Conservation (phyloP, 2,329 filamentous ascomycete species). For the Aspergillus fumigatiaffinis region DNA sequence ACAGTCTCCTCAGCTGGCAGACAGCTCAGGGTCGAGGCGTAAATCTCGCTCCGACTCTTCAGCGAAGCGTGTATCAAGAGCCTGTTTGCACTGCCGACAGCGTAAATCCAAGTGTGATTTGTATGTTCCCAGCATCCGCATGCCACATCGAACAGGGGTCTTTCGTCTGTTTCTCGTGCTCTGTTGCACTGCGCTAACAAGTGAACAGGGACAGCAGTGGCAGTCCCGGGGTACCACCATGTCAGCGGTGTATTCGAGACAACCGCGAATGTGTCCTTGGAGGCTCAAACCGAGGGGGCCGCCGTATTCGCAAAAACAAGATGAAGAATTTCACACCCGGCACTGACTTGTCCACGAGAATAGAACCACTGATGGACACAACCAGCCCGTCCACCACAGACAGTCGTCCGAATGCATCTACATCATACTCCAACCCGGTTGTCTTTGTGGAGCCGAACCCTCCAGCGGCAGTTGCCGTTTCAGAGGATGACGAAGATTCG, state of each 20-base stretch:
- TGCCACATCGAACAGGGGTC: not conserved
- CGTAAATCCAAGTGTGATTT: constrained; percentile 51
- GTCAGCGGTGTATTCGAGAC: constrained; percentile 55
- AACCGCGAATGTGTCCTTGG: constrained; percentile 57
- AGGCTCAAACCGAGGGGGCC: constrained; percentile 56
- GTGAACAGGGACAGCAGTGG: constrained; percentile 43
- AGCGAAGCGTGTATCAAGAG: constrained; percentile 46
- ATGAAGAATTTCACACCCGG: constrained; percentile 32
- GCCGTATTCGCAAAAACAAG: constrained; percentile 54
- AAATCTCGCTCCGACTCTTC: constrained; percentile 27
- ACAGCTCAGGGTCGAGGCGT: constrained; percentile 8
- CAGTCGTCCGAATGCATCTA: constrained; percentile 20
- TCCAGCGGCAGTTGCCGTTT: constrained; percentile 22
- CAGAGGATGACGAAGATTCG: constrained; percentile 37
- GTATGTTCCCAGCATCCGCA: constrained; percentile 33
- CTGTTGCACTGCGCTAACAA: constrained; percentile 14
- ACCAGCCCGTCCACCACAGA: constrained; percentile 26
- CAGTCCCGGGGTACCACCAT: constrained; percentile 50
- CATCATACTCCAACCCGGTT: constrained; percentile 30
- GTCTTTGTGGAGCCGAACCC: constrained; percentile 33
- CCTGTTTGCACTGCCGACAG: constrained; percentile 47
- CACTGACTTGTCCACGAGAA: constrained; percentile 19
- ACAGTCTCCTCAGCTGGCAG: constrained; percentile 11
- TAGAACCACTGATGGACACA: constrained; percentile 23
- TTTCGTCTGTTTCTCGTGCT: no score